phyloP scores from a whole-genome alignment of 2,329 filamentous ascomycete genomes.

The Geoglossum cookeanum region DNA sequence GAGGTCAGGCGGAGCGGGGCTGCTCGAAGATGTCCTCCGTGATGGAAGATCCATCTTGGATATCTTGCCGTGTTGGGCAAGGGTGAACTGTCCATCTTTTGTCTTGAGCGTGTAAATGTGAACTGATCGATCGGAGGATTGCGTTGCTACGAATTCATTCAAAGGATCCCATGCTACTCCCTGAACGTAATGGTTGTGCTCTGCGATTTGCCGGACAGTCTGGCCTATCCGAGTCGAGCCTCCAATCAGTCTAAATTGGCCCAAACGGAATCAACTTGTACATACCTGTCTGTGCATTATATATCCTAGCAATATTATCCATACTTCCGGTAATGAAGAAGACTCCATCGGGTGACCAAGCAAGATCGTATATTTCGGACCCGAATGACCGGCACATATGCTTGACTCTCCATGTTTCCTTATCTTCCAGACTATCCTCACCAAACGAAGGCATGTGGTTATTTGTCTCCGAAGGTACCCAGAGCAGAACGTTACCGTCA shows the following conservation, averaged over 20 bases:
- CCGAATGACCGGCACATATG: slow-evolving; percentile 94
- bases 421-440: slow-evolving; percentile 74
- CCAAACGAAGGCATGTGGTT: slow-evolving; percentile 47
- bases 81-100: slow-evolving; percentile 85
- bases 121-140: slow-evolving; percentile 93
- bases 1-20: slow-evolving; percentile 73
- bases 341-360: slow-evolving; percentile 91
- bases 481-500: slow-evolving; percentile 90
- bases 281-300: slow-evolving; percentile 74
- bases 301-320: slow-evolving; percentile 96
- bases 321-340: slow-evolving; percentile 98
- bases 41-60: slow-evolving; percentile 88
- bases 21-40: slow-evolving; percentile 74
- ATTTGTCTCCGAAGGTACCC: slow-evolving; percentile 71
- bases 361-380: slow-evolving; percentile 92
- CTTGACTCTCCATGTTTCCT: slow-evolving; percentile 91
- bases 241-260: slow-evolving; percentile 13
- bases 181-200: slow-evolving; percentile 96
- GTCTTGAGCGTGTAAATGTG: slow-evolving; percentile 94
- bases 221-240: slow-evolving; percentile 23
- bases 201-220: slow-evolving; percentile 80
- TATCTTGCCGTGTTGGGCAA: slow-evolving; percentile 61
- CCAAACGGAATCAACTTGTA: neutral
- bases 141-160: slow-evolving; percentile 94
- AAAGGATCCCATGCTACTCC: slow-evolving; percentile 96